A percentile compares a stretch with the other conserved stretches of the same genome.
phyloP scores from a whole-genome alignment of 768 basidiomycete genomes.

The Boletus subcaerulescens region DNA sequence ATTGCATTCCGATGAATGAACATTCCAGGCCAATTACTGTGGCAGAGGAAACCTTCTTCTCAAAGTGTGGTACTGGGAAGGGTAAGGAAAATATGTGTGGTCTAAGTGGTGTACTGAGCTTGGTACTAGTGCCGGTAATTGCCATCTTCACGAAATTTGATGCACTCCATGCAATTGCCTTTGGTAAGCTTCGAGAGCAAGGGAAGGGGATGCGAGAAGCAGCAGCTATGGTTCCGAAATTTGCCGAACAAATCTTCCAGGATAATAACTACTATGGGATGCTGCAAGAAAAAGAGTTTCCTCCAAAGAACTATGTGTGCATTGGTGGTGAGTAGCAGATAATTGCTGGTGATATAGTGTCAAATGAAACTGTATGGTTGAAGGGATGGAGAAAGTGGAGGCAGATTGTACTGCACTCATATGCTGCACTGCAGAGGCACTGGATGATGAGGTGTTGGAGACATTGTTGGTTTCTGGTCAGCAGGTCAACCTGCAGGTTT shows the following conservation, averaged over 20 bases:
- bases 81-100: not conserved
- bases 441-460: conserved; percentile 2
- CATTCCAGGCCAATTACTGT: conserved; percentile 21
- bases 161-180: conserved; percentile 23
- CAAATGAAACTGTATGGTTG: no score
- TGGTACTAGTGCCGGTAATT: conserved; percentile 35
- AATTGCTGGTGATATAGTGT: no score
- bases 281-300: not conserved
- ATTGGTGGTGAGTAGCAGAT: not conserved
- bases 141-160: conserved; percentile 40
- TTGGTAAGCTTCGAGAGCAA: conserved; percentile 5
- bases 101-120: not conserved
- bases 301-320: not conserved
- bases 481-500: not conserved
- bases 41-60: conserved; percentile 33
- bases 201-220: conserved; percentile 2
- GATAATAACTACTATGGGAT: not conserved
- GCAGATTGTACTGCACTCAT: conserved; percentile 1
- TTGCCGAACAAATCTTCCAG: conserved; percentile 7
- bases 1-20: conserved; percentile 34
- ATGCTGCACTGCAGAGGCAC: not conserved
- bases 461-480: not conserved
- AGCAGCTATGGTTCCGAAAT: conserved; percentile 5
- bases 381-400: not conserved
- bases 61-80: conserved; percentile 8